Evolutionary conservation across 208 protist species (phyloP), one percentile per base, ranked within the genome.

Genomic region (Angomonas ambiguus): DNA sequence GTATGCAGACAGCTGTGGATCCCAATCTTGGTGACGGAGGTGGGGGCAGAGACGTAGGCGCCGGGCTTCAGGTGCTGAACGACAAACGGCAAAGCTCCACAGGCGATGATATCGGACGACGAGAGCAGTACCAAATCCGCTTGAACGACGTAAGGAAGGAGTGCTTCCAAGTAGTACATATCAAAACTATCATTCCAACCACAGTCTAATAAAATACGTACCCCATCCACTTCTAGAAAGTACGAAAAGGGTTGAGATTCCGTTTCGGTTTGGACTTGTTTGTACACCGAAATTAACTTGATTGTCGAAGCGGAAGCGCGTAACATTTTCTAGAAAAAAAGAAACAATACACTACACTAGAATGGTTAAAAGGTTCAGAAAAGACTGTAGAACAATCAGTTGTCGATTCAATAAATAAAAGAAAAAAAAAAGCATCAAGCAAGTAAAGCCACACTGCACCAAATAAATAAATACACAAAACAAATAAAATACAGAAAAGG

Each of bases 21-120:
- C 6, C 82, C 91, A 8, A 94, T 88, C 62, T 93, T 93, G 2
- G 85, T 56, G 0, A 86, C 92, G 20, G 87, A 83, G 1, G 69
- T 76, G 0, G 82, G 71, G 8, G 91, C 87, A 0, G 80, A 72
- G 2, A 96, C 84, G n/a, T 71, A 72, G 0, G 82, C 82, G 49
- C 78, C 86, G 13, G 83, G 80, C 24, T 64, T 34, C 48, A 94
- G 73, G 53, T 88, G 79, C 69, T 85, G 74, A 33, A 93, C 67
- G 25, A 96, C 87, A 65, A 89, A 94, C 20, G 87, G 87, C 18
- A 96, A 81, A 0, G 87, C 91, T 2, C 91, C 91, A 62, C 91
- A 96, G 16, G 79, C 81, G 45, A 57, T 75, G 20, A 94, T 69
- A 53, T 96, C 80, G 16, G 87, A 80, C 4, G 83, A 85, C 4